A percentile compares a stretch with the other conserved stretches of the same genome.
These are phyloP conservation scores for Coemansia sp. DNA, from an alignment of 192 early-diverging fungal species.

Conservation along the genomic window DNA sequence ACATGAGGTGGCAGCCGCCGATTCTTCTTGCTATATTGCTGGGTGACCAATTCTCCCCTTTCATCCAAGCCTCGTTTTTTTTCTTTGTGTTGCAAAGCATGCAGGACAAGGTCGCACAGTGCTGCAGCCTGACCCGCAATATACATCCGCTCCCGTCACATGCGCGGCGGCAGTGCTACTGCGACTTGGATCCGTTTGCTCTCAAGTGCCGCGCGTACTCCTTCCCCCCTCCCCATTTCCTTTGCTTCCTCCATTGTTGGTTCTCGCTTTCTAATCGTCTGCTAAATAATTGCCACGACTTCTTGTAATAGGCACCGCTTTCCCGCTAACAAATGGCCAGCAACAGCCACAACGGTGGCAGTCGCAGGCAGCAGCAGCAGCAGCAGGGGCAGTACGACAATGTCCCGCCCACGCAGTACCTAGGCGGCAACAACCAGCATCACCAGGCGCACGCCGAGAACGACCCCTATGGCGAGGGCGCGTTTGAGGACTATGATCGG, in stretches of 20 bases:
- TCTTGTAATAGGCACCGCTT: not conserved
- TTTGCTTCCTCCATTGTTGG: not conserved
- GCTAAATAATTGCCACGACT: not conserved
- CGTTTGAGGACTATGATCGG: conserved; percentile 49
- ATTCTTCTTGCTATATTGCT: conserved; percentile 4
- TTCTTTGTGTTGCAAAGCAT: too few species aligned
- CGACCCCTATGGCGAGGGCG: conserved; percentile 55
- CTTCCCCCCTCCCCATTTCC: not conserved
- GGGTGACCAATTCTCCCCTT: too few species aligned
- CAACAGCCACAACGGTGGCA: conserved; percentile 32
- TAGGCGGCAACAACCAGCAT: conserved; percentile 38
- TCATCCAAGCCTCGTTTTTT: too few species aligned
- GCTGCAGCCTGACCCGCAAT: conserved; percentile 11
- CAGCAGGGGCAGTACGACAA: conserved; percentile 47
- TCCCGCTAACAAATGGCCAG: conserved; percentile 27
- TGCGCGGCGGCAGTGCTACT: not conserved
- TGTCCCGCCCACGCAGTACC: conserved; percentile 56
- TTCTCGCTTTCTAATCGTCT: not conserved
- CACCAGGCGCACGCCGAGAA: conserved; percentile 30
- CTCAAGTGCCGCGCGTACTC: not conserved
- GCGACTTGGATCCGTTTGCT: conserved; percentile 3
- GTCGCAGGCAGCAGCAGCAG: conserved; percentile 26
- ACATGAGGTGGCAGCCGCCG: not conserved
- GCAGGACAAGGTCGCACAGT: not conserved
- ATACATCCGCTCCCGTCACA: conserved; percentile 7